Conservation (phyloP, 1,139 yeast species). For the Saccharomycopsis hybrid region DNA sequence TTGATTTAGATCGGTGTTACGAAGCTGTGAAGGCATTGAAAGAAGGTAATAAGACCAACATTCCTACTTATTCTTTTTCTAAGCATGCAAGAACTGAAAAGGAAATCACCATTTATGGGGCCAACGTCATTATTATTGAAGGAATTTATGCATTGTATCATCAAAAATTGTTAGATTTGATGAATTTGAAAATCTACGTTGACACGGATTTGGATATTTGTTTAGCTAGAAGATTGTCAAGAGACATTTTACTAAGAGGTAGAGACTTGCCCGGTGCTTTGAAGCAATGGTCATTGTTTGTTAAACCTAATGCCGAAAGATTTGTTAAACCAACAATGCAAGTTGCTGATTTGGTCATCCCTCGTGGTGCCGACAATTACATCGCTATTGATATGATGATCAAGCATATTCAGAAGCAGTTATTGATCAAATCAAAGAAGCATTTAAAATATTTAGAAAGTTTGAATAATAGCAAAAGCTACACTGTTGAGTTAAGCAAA, state of each 20-base stretch:
- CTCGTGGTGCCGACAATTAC: conserved; percentile 66
- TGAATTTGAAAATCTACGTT: conserved; percentile 85
- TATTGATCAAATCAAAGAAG: conserved; percentile 53
- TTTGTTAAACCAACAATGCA: conserved; percentile 73
- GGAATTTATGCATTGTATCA: conserved; percentile 85
- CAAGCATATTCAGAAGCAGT: conserved; percentile 70
- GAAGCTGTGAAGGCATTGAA: conserved; percentile 61
- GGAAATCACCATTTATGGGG: conserved; percentile 79
- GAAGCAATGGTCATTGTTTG: conserved; percentile 84
- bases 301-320: conserved; percentile 84
- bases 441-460: conserved; percentile 57
- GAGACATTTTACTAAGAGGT: conserved; percentile 84
- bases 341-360: conserved; percentile 79
- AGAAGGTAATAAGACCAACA: conserved; percentile 48
- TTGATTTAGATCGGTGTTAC: conserved; percentile 69
- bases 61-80: conserved; percentile 82
- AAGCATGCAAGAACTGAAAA: conserved; percentile 65
- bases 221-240: conserved; percentile 74
- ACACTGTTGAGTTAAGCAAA: conserved; percentile 28
- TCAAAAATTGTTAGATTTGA: conserved; percentile 57
- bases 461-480: conserved; percentile 37
- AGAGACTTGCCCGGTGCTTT: conserved; percentile 77
- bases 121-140: conserved; percentile 86
- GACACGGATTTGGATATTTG: conserved; percentile 94
- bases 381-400: conserved; percentile 78